Base-by-base conservation (phyloP, 805 yeast species). In the Maudiozyma bulderi region DNA sequence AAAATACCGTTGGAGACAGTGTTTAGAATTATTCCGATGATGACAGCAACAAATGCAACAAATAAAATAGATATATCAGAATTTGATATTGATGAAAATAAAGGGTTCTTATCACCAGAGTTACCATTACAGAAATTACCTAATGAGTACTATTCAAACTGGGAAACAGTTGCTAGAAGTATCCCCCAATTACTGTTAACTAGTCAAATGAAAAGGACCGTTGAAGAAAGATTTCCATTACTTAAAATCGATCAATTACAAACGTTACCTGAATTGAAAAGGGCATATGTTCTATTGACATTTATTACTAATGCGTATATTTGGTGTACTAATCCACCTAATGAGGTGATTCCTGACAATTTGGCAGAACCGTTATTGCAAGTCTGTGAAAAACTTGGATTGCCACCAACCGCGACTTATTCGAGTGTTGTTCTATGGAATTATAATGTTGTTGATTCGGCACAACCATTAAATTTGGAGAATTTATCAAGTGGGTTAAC, bases 371-470 rank as follows among this genome's bases (percentile, higher is more conserved):
- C 98, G 0, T 75, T 87, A 69, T 54, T 85, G 2, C 68, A 67
- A 43, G 77, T 80, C 0, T 69, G 85, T 7, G 77, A 78, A 2
- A 58, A 70, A 32, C 72, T 91, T 52, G 82, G 84, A 26, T 70
- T 90, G 13, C 96, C 96, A 0, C 95, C 96, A 0, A 66, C 90
- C 31, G 90, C 88, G 11, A 86, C 96, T 0, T 91, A 88, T 63
- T 87, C 97, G 4, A 85, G 91, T 1, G 70, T 88, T 53, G 81
- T 93, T 54, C 76, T 90, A 44, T 90, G 97, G 97, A 90, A 90
- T 64, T 90, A 78, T 74, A 78, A 76, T 55, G 74, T 78, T 43
- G 77, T 83, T 13, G 58, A 82, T 13, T 58, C 58, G 3, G 58
- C 52, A 11, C 54, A 59, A 8, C 65, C 63, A 2, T 69, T 77